phyloP scores from a whole-genome alignment of 192 early-diverging fungal species.

The Coemansia sp. region DNA sequence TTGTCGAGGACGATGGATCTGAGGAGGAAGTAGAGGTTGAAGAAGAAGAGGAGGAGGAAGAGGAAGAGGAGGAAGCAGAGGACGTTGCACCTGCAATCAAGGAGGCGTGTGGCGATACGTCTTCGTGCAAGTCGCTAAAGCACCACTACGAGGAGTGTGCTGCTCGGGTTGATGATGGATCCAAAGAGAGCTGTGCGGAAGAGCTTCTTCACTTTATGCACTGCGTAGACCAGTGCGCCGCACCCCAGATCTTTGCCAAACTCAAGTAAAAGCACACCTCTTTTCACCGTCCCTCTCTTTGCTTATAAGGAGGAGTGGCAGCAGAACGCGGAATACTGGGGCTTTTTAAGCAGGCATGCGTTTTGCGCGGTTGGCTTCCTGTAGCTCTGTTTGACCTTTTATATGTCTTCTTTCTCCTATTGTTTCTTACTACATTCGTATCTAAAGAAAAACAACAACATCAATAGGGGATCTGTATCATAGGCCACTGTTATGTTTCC shows the following conservation, averaged over 20 bases:
- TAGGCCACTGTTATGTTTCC: not conserved
- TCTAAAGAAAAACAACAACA: not conserved
- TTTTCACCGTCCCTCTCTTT: not conserved
- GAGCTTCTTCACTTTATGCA: constrained; percentile 83
- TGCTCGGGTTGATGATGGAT: constrained; percentile 71
- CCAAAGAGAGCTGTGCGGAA: constrained; percentile 74
- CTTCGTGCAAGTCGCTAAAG: constrained; percentile 69
- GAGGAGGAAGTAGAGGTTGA: constrained; percentile 57
- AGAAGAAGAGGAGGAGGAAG: constrained; percentile 30
- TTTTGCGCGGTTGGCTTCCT: not conserved
- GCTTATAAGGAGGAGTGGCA: not conserved
- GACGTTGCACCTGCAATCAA: constrained; percentile 25
- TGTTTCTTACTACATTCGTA: not conserved
- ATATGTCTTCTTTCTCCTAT: not conserved
- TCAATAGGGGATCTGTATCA: not conserved
- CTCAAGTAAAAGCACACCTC: constrained; percentile 50
- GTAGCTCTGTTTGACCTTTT: not conserved
- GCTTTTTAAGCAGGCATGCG: not conserved
- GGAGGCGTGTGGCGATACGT: constrained; percentile 58
- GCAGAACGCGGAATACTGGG: not conserved
- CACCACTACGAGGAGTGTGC: constrained; percentile 77
- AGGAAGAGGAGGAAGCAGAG: constrained; percentile 50
- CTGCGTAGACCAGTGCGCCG: constrained; percentile 74
- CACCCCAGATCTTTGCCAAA: constrained; percentile 62
- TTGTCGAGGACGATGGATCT: constrained; percentile 41